These are phyloP conservation scores for Globisporangium carolinianum DNA, from an alignment of 352 stramenopile species.

Conservation along the genomic window DNA sequence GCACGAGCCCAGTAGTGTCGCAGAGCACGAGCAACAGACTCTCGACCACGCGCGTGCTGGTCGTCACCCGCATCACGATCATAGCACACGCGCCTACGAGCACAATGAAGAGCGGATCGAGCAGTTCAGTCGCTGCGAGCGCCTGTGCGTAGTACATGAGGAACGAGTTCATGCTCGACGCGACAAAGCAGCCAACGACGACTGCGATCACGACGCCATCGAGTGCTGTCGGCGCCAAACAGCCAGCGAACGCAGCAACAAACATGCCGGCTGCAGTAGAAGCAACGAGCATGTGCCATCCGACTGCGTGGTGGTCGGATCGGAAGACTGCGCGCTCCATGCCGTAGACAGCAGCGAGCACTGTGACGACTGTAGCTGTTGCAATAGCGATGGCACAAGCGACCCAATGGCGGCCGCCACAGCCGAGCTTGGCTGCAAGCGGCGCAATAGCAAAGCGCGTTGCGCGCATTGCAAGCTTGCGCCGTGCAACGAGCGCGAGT, in stretches of 20 bases:
- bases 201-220: constrained; percentile 34
- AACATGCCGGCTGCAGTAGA: constrained; percentile 23
- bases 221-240: constrained; percentile 23
- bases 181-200: constrained; percentile 38
- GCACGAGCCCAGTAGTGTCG: constrained; percentile 29
- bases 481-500: neutral
- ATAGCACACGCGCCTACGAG: constrained; percentile 29
- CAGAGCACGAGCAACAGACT: constrained; percentile 32
- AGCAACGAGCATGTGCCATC: constrained; percentile 30
- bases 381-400: constrained; percentile 12
- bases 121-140: constrained; percentile 22
- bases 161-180: constrained; percentile 44
- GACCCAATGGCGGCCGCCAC: constrained; percentile 24
- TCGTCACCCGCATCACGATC: constrained; percentile 40
- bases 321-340: constrained; percentile 23
- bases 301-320: constrained; percentile 8
- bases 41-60: constrained; percentile 42
- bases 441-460: constrained; percentile 18
- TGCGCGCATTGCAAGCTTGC: constrained; percentile 10
- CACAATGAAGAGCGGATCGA: constrained; percentile 42
- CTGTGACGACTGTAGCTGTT: constrained; percentile 3
- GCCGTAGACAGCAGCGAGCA: constrained; percentile 18
- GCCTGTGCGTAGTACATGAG: constrained; percentile 30
- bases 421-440: constrained; percentile 13
- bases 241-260: constrained; percentile 27